These are phyloP conservation scores for Leccinum boreale DNA, from an alignment of 768 basidiomycete species.

Conservation along the genomic window DNA sequence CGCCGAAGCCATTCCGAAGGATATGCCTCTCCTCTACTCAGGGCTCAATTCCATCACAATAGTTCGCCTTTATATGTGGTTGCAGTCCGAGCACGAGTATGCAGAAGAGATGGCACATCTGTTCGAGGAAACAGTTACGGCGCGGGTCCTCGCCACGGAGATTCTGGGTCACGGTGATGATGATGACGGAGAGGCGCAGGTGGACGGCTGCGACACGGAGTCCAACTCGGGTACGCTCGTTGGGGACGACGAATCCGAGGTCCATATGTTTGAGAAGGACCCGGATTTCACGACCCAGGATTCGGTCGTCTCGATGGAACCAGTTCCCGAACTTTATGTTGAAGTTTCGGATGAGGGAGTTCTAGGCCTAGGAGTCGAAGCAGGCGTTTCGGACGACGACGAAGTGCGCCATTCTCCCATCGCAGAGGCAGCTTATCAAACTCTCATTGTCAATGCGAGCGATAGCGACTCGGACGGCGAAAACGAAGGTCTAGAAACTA, in stretches of 20 bases:
- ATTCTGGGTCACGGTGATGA: slow-evolving; percentile 14
- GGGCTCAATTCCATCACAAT: slow-evolving; percentile 32
- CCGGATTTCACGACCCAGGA: neutral
- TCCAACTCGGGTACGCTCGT: slow-evolving; percentile 10
- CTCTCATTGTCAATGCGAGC: slow-evolving; percentile 3
- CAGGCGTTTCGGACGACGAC: neutral
- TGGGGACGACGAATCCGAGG: slow-evolving; percentile 7
- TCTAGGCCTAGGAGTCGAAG: neutral
- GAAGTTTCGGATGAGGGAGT: neutral
- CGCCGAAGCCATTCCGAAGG: slow-evolving; percentile 26
- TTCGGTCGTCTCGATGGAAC: neutral
- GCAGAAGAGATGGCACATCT: slow-evolving; percentile 29
- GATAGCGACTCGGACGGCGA: slow-evolving; percentile 1
- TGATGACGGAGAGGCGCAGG: neutral
- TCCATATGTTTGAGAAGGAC: slow-evolving; percentile 8
- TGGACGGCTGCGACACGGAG: neutral
- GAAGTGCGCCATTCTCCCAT: neutral
- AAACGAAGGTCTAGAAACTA: neutral
- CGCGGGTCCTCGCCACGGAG: slow-evolving; percentile 29
- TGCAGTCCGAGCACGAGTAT: slow-evolving; percentile 31
- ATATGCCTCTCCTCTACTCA: slow-evolving; percentile 33
- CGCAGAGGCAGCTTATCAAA: neutral
- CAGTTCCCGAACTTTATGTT: neutral
- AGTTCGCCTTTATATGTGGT: slow-evolving; percentile 30
- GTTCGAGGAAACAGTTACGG: slow-evolving; percentile 32